Evolutionary conservation across 148 eudicot genomes (phyloP), one percentile per base, ranked within the genome.

Genomic region (Chenopodium album): DNA sequence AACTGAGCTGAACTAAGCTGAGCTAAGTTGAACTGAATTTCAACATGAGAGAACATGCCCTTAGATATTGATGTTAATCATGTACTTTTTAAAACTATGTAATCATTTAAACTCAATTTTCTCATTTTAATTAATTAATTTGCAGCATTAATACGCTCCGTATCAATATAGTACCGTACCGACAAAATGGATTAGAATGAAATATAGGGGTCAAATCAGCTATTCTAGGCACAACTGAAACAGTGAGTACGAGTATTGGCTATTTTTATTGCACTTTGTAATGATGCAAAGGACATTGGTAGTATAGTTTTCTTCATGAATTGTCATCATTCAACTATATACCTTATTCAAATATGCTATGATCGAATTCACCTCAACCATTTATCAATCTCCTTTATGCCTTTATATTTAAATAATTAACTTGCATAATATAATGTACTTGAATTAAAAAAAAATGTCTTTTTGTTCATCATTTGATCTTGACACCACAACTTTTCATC

Each of bases 391-490:
- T 60, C 56, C 82, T 73, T 80, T 79, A 54, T 79, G 37, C 31
- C 31, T 47, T 65, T 10, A 37, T 64, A 44, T 77, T 59, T 47
- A 28, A 37, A 23, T n/a, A 22, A 16, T 13, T 13, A 62, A 1
- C n/a, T n/a, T 7, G 7, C n/a, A 20, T 6, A 7, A 20, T 20
- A 64, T 29, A 10, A 52, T 73, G 68, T 73, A 78, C 85, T 75
- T 84, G n/a, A 59, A 26, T 26, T 26, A 44, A 37, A 16, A 83
- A 46, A 23, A 44, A 11, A 19, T 50, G 4, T 66, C 34, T 73
- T 78, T 69, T 75, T 75, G 76, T 76, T 72, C 77, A 84, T 80
- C 76, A 80, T 84, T 84, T 84, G 83, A 84, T 71, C 50, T 74
- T 59, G 80, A 84, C 86, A 69, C 86, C 62, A 76, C 83, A 79